These are phyloP conservation scores for Cystofilobasidium macerans DNA, from an alignment of 768 basidiomycete genomes.

Conservation along the genomic window DNA sequence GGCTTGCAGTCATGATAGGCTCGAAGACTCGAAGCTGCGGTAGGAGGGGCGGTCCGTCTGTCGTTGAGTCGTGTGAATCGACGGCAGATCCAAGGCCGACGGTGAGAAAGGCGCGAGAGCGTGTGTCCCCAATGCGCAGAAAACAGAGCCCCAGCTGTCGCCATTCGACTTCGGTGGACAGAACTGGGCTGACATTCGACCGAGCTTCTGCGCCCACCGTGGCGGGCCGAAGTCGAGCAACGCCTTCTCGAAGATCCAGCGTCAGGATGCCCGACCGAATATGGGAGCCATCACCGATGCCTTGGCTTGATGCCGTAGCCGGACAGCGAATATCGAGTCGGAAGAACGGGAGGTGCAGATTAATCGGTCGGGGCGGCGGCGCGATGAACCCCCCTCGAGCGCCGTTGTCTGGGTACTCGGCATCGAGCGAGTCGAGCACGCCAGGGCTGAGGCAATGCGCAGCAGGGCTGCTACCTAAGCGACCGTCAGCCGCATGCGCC, in stretches of 20 bases:
- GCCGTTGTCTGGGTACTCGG: neutral
- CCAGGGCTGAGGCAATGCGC: neutral
- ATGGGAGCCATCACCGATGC: constrained; percentile 17
- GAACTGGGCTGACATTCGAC: neutral
- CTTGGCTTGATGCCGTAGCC: constrained; percentile 43
- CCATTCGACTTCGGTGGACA: constrained; percentile 28
- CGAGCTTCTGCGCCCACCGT: neutral
- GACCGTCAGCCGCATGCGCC: constrained; percentile 7
- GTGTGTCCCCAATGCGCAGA: constrained; percentile 30
- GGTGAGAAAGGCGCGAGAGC: constrained; percentile 32
- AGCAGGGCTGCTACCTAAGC: too few species aligned
- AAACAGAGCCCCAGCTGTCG: constrained; percentile 34
- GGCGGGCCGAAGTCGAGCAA: neutral
- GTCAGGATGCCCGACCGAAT: constrained; percentile 18
- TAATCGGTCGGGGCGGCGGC: constrained; percentile 33
- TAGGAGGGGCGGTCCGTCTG: constrained; percentile 29
- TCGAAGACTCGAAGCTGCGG: constrained; percentile 28
- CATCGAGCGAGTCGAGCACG: neutral
- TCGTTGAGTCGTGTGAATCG: constrained; percentile 7
- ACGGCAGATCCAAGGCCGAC: constrained; percentile 30
- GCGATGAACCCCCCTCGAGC: neutral
- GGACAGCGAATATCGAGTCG: constrained; percentile 60
- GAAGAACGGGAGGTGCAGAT: constrained; percentile 44
- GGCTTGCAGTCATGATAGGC: neutral
- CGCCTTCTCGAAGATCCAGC: constrained; percentile 14